Percentiles rank a stretch among this genome's conserved stretches.
These are phyloP conservation scores for Solanum hybrid DNA, from an alignment of 305 asterid species.

Conservation along the genomic window DNA sequence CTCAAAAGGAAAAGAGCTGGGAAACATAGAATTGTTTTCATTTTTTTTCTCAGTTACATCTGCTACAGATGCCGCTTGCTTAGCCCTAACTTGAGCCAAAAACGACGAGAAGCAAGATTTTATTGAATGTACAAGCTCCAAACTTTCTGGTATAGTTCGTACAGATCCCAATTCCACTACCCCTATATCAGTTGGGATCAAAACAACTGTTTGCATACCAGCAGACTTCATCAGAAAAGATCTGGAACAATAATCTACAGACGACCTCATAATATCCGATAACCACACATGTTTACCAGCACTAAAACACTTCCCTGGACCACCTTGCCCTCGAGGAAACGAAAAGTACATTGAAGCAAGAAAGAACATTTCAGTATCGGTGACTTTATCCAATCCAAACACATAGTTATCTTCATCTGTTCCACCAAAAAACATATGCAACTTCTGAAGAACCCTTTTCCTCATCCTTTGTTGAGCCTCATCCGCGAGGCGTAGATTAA, in stretches of 20 bases:
- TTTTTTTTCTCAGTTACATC: slow-evolving; percentile 12
- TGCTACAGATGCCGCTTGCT: slow-evolving; percentile 29
- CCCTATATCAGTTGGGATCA: slow-evolving; percentile 81
- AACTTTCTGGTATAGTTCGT: slow-evolving; percentile 51
- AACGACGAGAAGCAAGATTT: slow-evolving; percentile 48
- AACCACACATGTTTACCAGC: slow-evolving; percentile 60
- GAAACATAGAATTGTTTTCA: slow-evolving; percentile 7
- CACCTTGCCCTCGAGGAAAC: slow-evolving; percentile 76
- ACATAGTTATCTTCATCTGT: slow-evolving; percentile 72
- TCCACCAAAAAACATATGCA: slow-evolving; percentile 76
- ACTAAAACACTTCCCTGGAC: slow-evolving; percentile 70
- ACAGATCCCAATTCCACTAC: slow-evolving; percentile 90
- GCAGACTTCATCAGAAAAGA: slow-evolving; percentile 75
- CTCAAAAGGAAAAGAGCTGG: slow-evolving; percentile 22
- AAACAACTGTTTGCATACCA: slow-evolving; percentile 66
- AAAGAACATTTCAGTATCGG: slow-evolving; percentile 89
- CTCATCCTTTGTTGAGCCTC: slow-evolving; percentile 84
- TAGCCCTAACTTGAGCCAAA: slow-evolving; percentile 25
- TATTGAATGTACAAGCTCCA: slow-evolving; percentile 47
- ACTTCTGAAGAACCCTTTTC: slow-evolving; percentile 65
- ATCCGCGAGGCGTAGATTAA: slow-evolving; percentile 44
- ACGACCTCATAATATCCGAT: slow-evolving; percentile 36
- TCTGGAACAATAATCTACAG: slow-evolving; percentile 60
- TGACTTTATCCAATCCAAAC: slow-evolving; percentile 78
- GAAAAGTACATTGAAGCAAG: slow-evolving; percentile 91